Base-by-base conservation (phyloP, 768 basidiomycete genomes). In the Gymnopilus junonius region DNA sequence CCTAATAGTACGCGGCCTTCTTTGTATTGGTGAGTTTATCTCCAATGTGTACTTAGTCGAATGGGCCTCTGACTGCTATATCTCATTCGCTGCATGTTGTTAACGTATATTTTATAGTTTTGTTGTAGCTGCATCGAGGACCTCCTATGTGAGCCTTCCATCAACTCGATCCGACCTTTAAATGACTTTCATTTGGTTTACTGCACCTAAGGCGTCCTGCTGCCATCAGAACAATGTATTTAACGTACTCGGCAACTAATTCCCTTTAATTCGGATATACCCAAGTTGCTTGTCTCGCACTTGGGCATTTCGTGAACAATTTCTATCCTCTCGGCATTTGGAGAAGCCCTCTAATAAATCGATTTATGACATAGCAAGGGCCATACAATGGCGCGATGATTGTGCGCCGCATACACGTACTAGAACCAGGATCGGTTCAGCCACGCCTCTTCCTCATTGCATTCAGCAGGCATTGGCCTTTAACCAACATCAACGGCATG, bases 21-120 rank as follows among this genome's bases (percentile, higher is more conserved):
- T 65, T 0, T 65, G 64, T 51, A 61, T 61, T 20, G 64, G 64
- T 65, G 32, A 60, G 61, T 56, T 21, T 21, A 21, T 35, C 23
- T 35, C 42, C 12, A 42, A 10, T 37, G 39, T 17, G 23, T 34
- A 7, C 39, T 29, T 8, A n/a, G 14, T 45, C 25, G 5, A 43
- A 31, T 32, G 17, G 7, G 46, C 15, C 17, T 17, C 29, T 56
- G 29, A 42, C 39, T n/a, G n/a, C n/a, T 11, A 29, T 25, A n/a
- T 3, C 23, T 17, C n/a, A 61, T 25, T 37, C 7, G 14, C 39
- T 63, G 65, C 59, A 60, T 66, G 65, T 54, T 66, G 65, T 25
- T 61, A 62, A 55, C 61, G 21, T 15, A 29, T 29, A 46, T 27
- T 32, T 21, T 42, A n/a, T 20, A 42, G 40, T 42, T 42, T 42